Evolutionary conservation across 2,329 filamentous ascomycete species (phyloP), one percentile per base, ranked within the genome.

Genomic region (Akanthomyces dipterigenus): DNA sequence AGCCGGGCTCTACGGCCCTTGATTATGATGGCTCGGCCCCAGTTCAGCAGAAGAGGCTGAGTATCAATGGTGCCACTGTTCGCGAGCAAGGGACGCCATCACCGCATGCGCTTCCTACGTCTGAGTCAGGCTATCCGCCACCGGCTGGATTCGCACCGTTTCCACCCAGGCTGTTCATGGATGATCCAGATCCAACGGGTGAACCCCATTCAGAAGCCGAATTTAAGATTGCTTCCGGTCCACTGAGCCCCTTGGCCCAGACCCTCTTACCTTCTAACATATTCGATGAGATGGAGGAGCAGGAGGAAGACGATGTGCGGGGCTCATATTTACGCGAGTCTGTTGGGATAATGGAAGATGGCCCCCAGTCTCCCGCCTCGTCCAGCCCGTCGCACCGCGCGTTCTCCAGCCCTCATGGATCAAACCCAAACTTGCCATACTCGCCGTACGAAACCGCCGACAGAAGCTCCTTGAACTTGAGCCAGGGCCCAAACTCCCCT

Each of bases 191-290:
- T 45, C 67, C 69, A 24, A 63, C 64, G 11, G 66, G 76, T 64
- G 67, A 78, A 64, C 67, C 71, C 11, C 78, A 86, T 60, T 84
- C 83, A 6, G 87, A 89, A 36, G 81, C 84, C 1, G 86, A 88
- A 20, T 75, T 88, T 5, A 83, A 84, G 62, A 79, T 79, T 3
- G 82, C 80, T 20, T 86, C 84, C 31, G 89, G 88, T 2, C 88
- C 88, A 1, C 83, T 93, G 71, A 93, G 89, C 67, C 90, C 90
- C 1, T 89, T 88, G 4, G 90, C 90, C 2, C 86, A 88, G 31
- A 82, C 87, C 18, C 78, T 93, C 3, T 76, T 96, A 18, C 90
- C 90, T 0, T 89, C 89, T 6, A 78, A 77, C n/a, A 82, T 83
- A 63, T 77, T 84, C 64, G 85, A 88, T 56, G 87, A 89, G 65